Evolutionary conservation across 208 protist genomes (phyloP).

Genomic region (Acanthamoeba healyi): DNA sequence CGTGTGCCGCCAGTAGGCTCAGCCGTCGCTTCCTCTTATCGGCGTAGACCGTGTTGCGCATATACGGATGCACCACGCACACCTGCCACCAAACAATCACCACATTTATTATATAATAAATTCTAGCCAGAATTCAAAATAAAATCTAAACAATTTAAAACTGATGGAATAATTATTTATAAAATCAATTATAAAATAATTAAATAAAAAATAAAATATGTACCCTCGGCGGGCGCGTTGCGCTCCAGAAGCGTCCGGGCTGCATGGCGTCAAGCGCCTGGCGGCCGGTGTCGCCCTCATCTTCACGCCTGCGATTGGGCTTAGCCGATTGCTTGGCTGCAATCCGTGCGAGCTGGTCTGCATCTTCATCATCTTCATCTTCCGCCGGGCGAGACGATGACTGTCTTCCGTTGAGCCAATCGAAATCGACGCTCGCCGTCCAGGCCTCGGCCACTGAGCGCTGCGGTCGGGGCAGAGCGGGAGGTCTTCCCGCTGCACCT

Average conservation of each 20-base stretch:
- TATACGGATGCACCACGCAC: constrained; percentile 48
- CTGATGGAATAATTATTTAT: neutral
- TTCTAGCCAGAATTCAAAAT: too few species aligned
- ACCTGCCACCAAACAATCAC: neutral
- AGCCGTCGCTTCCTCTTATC: constrained; percentile 29
- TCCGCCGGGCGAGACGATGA: neutral
- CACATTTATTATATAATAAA: neutral
- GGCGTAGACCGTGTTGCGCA: constrained; percentile 34
- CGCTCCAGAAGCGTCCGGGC: constrained; percentile 54
- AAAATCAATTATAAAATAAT: neutral
- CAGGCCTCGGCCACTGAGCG: neutral
- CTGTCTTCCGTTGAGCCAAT: neutral
- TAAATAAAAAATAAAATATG: neutral
- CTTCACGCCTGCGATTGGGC: neutral
- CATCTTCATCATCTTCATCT: neutral
- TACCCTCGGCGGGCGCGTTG: constrained; percentile 9
- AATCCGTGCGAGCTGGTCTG: neutral
- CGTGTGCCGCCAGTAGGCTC: neutral
- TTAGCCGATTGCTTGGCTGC: neutral
- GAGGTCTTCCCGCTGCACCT: neutral
- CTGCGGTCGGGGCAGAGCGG: neutral
- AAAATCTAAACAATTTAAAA: too few species aligned
- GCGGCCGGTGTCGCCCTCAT: neutral
- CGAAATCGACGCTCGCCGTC: neutral
- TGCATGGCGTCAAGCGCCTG: constrained; percentile 34